Percentiles rank a stretch among this genome's conserved stretches.
These are phyloP conservation scores for Aspergillus sp. DNA, from an alignment of 2,329 filamentous ascomycete species.

Conservation along the genomic window DNA sequence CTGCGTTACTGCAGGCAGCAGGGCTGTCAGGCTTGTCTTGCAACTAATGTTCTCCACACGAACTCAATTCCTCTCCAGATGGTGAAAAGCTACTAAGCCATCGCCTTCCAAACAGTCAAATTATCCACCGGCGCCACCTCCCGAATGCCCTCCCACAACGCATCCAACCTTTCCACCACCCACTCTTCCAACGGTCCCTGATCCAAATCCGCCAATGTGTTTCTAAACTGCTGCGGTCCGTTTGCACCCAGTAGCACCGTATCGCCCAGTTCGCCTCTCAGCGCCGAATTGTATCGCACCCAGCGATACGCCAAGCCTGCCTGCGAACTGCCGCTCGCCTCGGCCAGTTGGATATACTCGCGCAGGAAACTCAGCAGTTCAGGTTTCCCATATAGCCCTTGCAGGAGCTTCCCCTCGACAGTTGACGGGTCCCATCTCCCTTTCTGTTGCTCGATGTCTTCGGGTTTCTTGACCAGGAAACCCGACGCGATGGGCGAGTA, in stretches of 20 bases:
- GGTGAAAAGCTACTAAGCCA: not conserved
- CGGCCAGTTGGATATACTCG: conserved; percentile 16
- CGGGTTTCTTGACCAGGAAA: conserved; percentile 25
- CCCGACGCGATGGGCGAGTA: conserved; percentile 43
- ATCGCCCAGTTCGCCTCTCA: conserved; percentile 18
- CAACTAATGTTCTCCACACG: not conserved
- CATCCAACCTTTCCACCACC: conserved; percentile 22
- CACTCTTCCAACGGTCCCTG: conserved; percentile 28
- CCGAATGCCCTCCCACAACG: conserved; percentile 29
- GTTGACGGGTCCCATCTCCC: conserved; percentile 21
- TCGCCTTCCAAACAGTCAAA: not conserved
- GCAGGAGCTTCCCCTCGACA: conserved; percentile 23
- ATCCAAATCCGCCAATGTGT: conserved; percentile 46
- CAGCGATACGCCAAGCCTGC: conserved; percentile 39
- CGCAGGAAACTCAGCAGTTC: conserved; percentile 29
- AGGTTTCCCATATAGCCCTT: conserved; percentile 19
- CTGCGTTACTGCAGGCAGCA: not conserved
- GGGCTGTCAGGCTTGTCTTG: not conserved
- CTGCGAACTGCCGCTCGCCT: conserved; percentile 29
- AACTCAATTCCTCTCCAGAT: not conserved
- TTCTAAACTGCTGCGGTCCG: conserved; percentile 17
- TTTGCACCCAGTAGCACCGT: conserved; percentile 22
- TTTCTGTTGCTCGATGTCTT: conserved; percentile 5
- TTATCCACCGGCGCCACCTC: conserved; percentile 25
- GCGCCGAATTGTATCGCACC: conserved; percentile 30